A percentile compares a stretch with the other conserved stretches of the same genome.
Conservation (phyloP, 345 rosid species). For the Salix udensis region DNA sequence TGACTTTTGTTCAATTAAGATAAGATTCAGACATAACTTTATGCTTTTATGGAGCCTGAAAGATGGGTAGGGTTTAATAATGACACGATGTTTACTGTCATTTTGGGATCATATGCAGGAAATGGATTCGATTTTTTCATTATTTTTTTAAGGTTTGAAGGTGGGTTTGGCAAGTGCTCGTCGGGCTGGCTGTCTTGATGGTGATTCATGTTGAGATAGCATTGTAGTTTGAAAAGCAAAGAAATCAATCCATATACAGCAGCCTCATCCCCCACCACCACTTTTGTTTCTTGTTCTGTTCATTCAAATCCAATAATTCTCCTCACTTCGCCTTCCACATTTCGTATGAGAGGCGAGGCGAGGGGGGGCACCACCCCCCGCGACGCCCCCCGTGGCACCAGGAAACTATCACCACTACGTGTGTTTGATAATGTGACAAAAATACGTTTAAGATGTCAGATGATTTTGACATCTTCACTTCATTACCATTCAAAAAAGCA, state of each 20-base stretch:
- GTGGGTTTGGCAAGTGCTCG: conserved; percentile 24
- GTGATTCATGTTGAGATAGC: neutral
- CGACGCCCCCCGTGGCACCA: neutral
- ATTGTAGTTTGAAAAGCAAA: neutral
- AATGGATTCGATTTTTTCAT: neutral
- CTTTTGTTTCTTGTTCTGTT: neutral
- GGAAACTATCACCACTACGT: neutral
- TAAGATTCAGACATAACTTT: neutral
- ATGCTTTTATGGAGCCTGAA: neutral
- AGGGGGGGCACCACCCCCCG: conserved; percentile 5
- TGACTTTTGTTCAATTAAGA: neutral
- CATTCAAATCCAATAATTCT: neutral
- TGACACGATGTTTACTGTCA: neutral
- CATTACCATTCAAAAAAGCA: too few species aligned
- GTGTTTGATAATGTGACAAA: too few species aligned
- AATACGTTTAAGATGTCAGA: too few species aligned
- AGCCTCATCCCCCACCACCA: neutral
- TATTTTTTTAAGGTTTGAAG: neutral
- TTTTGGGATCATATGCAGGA: neutral
- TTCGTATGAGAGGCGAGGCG: neutral
- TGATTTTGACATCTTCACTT: too few species aligned
- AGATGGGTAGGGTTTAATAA: neutral
- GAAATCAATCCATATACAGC: neutral
- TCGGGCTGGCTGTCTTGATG: conserved; percentile 13
- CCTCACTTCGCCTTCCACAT: neutral